These are phyloP conservation scores for Telopea speciosissima DNA, from an alignment of 177 flowering plant species.

Conservation along the genomic window DNA sequence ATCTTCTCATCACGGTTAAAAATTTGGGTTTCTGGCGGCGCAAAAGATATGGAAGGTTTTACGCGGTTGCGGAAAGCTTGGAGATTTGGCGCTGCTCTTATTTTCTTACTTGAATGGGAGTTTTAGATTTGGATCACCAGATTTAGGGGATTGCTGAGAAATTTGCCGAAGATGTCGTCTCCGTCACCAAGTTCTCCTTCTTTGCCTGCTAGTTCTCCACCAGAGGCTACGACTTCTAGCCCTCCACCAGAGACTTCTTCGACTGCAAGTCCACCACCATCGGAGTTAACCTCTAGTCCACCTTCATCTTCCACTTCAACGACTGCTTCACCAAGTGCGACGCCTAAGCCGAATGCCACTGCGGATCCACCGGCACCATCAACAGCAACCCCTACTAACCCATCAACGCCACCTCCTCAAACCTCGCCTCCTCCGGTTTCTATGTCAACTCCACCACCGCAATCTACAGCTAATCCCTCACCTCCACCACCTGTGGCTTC, in stretches of 20 bases:
- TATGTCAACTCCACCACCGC: background rate
- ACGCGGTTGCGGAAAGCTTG: background rate
- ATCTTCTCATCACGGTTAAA: background rate
- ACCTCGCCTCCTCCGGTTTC: background rate
- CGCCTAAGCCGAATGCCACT: background rate
- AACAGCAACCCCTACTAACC: background rate
- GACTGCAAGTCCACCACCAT: background rate
- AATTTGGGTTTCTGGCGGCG: background rate
- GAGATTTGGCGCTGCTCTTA: background rate
- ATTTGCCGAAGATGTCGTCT: background rate
- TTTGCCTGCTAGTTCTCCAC: background rate
- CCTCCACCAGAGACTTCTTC: too few relatives aligned
- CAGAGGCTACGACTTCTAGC: background rate
- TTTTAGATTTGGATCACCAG: background rate
- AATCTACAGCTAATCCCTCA: too few relatives aligned
- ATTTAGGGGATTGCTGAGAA: background rate
- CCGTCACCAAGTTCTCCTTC: slow-evolving; percentile 11
- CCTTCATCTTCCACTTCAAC: slow-evolving; percentile 6
- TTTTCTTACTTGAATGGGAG: background rate
- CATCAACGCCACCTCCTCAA: background rate
- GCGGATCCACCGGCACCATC: background rate
- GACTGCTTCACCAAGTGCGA: background rate
- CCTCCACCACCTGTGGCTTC: background rate
- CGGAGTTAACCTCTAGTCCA: background rate
- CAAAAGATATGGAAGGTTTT: background rate